Conservation (phyloP, 805 yeast species). For the Yamadazyma sp. region DNA sequence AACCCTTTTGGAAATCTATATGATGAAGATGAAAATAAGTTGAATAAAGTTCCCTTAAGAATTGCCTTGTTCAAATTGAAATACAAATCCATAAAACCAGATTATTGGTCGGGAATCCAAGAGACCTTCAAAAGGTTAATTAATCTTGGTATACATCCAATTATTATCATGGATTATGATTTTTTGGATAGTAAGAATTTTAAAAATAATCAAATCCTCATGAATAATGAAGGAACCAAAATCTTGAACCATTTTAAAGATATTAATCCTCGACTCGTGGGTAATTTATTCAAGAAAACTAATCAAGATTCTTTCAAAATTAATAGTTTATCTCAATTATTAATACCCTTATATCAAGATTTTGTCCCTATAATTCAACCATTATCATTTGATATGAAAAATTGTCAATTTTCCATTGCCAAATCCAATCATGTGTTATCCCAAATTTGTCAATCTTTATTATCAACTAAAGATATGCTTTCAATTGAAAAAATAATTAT, state of each 20-base stretch:
- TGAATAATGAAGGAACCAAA: constrained; percentile 30
- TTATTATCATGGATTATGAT: constrained; percentile 57
- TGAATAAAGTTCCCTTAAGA: constrained; percentile 44
- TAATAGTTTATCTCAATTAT: constrained; percentile 26
- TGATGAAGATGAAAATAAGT: constrained; percentile 28
- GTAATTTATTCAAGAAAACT: constrained; percentile 17
- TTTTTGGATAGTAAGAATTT: constrained; percentile 20
- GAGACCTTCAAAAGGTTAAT: constrained; percentile 53
- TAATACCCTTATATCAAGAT: constrained; percentile 42
- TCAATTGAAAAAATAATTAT: constrained; percentile 79
- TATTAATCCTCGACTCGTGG: constrained; percentile 21
- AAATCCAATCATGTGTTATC: constrained; percentile 22
- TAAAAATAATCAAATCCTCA: constrained; percentile 28
- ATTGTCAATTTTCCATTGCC: constrained; percentile 24
- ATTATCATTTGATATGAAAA: constrained; percentile 37
- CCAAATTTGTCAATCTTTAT: constrained; percentile 22
- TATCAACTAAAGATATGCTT: constrained; percentile 27
- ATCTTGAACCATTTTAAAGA: constrained; percentile 22
- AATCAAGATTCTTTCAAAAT: constrained; percentile 11
- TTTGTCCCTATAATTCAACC: constrained; percentile 70
- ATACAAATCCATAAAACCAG: constrained; percentile 27
- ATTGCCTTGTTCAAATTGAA: constrained; percentile 57
- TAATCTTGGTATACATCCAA: constrained; percentile 70
- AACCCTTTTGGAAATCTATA: constrained; percentile 34
- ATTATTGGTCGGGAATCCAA: constrained; percentile 46